Percentiles rank a stretch among this genome's conserved stretches.
These are phyloP conservation scores for Trichoderma harzianum DNA, from an alignment of 2,329 filamentous ascomycete genomes.

Conservation along the genomic window DNA sequence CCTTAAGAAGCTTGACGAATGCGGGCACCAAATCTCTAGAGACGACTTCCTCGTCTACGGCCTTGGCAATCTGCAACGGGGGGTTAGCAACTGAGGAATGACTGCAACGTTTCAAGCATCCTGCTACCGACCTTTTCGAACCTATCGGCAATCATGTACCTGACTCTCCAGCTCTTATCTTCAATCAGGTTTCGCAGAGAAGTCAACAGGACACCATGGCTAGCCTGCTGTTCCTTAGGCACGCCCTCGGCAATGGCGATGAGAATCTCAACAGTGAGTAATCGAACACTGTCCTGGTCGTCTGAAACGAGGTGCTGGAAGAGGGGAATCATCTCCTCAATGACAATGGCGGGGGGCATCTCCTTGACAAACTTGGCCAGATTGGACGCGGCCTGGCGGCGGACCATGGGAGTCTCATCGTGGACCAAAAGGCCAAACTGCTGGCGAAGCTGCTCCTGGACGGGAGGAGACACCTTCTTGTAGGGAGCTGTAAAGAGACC, in stretches of 20 bases:
- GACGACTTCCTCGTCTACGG: constrained; percentile 95
- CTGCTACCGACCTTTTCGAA: constrained; percentile 76
- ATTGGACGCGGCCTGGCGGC: constrained; percentile 93
- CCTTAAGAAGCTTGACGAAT: constrained; percentile 96
- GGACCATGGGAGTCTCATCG: constrained; percentile 98
- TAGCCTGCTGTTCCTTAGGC: constrained; percentile 95
- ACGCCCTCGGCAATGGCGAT: constrained; percentile 96
- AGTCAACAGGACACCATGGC: constrained; percentile 87
- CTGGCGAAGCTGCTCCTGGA: constrained; percentile 86
- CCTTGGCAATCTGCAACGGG: constrained; percentile 80
- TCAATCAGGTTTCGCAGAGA: constrained; percentile 92
- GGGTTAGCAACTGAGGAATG: background rate
- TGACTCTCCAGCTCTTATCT: constrained; percentile 98
- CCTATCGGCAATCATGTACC: constrained; percentile 98
- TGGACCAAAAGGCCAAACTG: constrained; percentile 92
- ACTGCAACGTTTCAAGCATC: background rate
- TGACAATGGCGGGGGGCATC: constrained; percentile 86
- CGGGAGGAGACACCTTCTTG: constrained; percentile 79
- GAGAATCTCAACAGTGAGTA: constrained; percentile 93
- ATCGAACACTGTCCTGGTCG: constrained; percentile 94
- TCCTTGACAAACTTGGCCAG: constrained; percentile 97
- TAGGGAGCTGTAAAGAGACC: constrained; percentile 94
- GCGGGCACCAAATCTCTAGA: constrained; percentile 90
- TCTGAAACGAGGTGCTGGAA: constrained; percentile 96
- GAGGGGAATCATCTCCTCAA: constrained; percentile 98